Evolutionary conservation across 768 basidiomycete genomes (phyloP).

Genomic region (Erythrobasidium yunnanense): DNA sequence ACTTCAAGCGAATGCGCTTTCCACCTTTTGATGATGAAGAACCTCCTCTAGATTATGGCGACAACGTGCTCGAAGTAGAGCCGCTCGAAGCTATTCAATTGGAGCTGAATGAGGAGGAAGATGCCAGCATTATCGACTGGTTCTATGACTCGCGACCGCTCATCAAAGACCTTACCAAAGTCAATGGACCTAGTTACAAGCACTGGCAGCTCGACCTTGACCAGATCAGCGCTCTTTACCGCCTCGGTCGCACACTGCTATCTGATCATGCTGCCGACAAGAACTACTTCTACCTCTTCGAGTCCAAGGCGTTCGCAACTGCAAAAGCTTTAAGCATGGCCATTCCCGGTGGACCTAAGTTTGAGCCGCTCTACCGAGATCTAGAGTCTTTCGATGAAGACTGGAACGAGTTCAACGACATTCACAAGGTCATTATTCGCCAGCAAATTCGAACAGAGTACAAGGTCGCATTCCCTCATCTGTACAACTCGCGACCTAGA

Average conservation of each 20-base stretch:
- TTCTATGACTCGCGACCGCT: slow-evolving; percentile 96
- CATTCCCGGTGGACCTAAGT: slow-evolving; percentile 95
- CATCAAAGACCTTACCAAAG: slow-evolving; percentile 53
- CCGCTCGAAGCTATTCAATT: slow-evolving; percentile 95
- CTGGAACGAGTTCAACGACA: slow-evolving; percentile 71
- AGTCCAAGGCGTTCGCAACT: slow-evolving; percentile 95
- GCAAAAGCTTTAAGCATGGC: slow-evolving; percentile 95
- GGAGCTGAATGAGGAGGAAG: slow-evolving; percentile 85
- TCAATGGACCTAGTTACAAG: slow-evolving; percentile 86
- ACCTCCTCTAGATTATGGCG: slow-evolving; percentile 95
- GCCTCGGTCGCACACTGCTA: slow-evolving; percentile 82
- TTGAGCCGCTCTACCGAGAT: slow-evolving; percentile 88
- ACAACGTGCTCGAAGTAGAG: slow-evolving; percentile 95
- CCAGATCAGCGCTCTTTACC: slow-evolving; percentile 91
- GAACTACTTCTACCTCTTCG: slow-evolving; percentile 87
- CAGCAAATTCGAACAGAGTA: slow-evolving; percentile 98
- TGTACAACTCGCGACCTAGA: slow-evolving; percentile 95
- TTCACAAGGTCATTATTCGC: slow-evolving; percentile 98
- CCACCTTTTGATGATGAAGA: slow-evolving; percentile 99
- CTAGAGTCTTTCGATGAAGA: slow-evolving; percentile 97
- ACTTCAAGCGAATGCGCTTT: slow-evolving; percentile 99
- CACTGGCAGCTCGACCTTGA: slow-evolving; percentile 89
- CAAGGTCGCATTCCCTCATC: slow-evolving; percentile 96
- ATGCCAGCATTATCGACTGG: slow-evolving; percentile 85
- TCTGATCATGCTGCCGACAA: slow-evolving; percentile 75